Conservation (phyloP, 2,329 filamentous ascomycete genomes). For the Raffaelea ambrosiae region DNA sequence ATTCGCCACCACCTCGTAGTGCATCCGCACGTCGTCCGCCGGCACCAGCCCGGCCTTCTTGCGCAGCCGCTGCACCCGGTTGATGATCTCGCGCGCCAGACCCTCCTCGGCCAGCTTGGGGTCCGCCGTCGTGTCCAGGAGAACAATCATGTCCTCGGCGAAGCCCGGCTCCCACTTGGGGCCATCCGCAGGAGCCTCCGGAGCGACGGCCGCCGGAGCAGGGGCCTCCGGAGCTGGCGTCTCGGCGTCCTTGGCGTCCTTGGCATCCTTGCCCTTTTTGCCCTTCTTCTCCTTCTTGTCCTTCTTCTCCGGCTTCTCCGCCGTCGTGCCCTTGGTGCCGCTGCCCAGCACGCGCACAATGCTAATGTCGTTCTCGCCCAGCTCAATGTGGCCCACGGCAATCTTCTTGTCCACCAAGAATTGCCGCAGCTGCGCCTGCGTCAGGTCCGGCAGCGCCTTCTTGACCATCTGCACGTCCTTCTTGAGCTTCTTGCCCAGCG, state of each 20-base stretch:
- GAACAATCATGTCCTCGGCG: slow-evolving; percentile 66
- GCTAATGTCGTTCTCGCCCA: slow-evolving; percentile 74
- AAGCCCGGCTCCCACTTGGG: slow-evolving; percentile 14
- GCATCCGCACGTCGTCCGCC: slow-evolving; percentile 93
- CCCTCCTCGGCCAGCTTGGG: slow-evolving; percentile 83
- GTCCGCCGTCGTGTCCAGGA: slow-evolving; percentile 69
- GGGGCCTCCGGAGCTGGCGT: not conserved
- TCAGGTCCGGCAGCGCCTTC: slow-evolving; percentile 74
- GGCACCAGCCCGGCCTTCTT: slow-evolving; percentile 89
- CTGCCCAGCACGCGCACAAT: slow-evolving; percentile 69
- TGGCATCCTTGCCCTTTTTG: not conserved
- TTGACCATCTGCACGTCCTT: slow-evolving; percentile 89
- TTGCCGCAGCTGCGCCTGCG: slow-evolving; percentile 69
- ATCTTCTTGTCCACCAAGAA: slow-evolving; percentile 70
- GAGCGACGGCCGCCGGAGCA: not conserved
- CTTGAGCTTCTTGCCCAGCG: slow-evolving; percentile 92
- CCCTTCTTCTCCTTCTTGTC: not conserved
- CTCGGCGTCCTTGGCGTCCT: not conserved
- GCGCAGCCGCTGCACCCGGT: slow-evolving; percentile 81
- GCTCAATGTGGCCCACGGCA: slow-evolving; percentile 73
- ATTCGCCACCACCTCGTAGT: slow-evolving; percentile 74
- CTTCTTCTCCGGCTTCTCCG: not conserved
- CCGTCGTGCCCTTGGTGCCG: not conserved
- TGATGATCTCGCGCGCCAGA: slow-evolving; percentile 83
- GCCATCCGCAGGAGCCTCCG: not conserved